Evolutionary conservation across 768 basidiomycete species (phyloP).

Genomic region (Pleurotus platypus): DNA sequence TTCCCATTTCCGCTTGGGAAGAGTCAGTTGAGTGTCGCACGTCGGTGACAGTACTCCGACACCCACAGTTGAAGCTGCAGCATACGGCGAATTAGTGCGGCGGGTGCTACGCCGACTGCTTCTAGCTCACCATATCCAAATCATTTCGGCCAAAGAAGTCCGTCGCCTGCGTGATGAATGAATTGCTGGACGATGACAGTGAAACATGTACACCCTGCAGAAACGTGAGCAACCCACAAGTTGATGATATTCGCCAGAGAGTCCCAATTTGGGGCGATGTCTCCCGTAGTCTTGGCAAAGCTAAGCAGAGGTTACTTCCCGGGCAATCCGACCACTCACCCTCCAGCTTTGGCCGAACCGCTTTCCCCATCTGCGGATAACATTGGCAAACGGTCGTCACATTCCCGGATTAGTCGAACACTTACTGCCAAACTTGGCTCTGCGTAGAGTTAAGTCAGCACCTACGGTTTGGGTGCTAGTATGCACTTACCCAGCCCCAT

Average conservation of each 20-base stretch:
- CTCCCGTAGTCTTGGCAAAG: neutral
- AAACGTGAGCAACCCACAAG: slow-evolving; percentile 22
- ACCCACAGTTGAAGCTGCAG: too few relatives aligned
- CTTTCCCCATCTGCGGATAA: slow-evolving; percentile 40
- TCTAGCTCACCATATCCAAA: slow-evolving; percentile 53
- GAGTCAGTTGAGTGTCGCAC: too few relatives aligned
- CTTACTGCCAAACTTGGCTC: slow-evolving; percentile 6
- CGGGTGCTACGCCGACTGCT: too few relatives aligned
- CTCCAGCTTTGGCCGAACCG: slow-evolving; percentile 64
- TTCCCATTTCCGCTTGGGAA: slow-evolving; percentile 55
- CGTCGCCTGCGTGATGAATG: slow-evolving; percentile 57
- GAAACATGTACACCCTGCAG: too few relatives aligned
- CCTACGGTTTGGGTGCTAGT: too few relatives aligned
- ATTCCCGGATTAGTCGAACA: neutral
- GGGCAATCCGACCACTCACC: slow-evolving; percentile 26
- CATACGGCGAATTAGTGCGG: too few relatives aligned
- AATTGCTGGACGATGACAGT: slow-evolving; percentile 39
- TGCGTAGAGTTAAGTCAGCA: neutral
- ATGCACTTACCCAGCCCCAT: slow-evolving; percentile 56
- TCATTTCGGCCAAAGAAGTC: slow-evolving; percentile 71
- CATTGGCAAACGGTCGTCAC: neutral
- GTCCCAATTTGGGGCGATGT: slow-evolving; percentile 4
- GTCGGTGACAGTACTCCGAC: too few relatives aligned
- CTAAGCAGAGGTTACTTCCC: neutral
- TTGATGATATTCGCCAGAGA: slow-evolving; percentile 3